Conservation (phyloP, 805 yeast species). For the Wickerhamiella siamensis region DNA sequence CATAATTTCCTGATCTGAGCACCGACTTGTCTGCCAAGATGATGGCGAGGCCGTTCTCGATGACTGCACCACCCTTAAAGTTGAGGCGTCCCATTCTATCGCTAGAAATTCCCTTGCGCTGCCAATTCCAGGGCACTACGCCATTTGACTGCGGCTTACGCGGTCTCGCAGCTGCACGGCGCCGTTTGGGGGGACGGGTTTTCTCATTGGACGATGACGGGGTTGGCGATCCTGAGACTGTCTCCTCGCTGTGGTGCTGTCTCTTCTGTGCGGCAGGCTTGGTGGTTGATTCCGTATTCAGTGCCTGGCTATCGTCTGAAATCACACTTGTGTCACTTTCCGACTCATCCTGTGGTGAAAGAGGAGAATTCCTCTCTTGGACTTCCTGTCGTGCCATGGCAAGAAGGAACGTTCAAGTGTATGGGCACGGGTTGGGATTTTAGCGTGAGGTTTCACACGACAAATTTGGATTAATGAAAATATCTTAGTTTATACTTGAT, state of each 20-base stretch:
- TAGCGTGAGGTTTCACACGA: too few species aligned
- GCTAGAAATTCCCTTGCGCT: slow-evolving; percentile 17
- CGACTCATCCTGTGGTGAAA: neutral
- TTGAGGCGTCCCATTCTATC: slow-evolving; percentile 21
- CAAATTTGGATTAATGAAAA: too few species aligned
- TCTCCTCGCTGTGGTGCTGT: too few species aligned
- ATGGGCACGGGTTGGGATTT: neutral
- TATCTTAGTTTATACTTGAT: too few species aligned
- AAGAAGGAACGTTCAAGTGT: neutral
- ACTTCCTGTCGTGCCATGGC: neutral
- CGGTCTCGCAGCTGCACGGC: neutral
- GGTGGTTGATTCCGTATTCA: too few species aligned
- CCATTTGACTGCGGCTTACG: slow-evolving; percentile 4
- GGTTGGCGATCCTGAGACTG: neutral
- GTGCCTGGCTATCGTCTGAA: too few species aligned
- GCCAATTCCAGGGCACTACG: slow-evolving; percentile 21
- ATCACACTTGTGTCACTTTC: neutral
- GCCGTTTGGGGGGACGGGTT: neutral
- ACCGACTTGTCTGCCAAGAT: slow-evolving; percentile 18
- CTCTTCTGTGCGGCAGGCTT: too few species aligned
- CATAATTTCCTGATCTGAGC: slow-evolving; percentile 35
- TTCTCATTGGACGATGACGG: neutral
- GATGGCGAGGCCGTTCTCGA: slow-evolving; percentile 20
- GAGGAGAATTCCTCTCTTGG: neutral
- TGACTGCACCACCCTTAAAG: slow-evolving; percentile 28